Conservation (phyloP, 2,329 filamentous ascomycete genomes). For the Fusarium humuli region DNA sequence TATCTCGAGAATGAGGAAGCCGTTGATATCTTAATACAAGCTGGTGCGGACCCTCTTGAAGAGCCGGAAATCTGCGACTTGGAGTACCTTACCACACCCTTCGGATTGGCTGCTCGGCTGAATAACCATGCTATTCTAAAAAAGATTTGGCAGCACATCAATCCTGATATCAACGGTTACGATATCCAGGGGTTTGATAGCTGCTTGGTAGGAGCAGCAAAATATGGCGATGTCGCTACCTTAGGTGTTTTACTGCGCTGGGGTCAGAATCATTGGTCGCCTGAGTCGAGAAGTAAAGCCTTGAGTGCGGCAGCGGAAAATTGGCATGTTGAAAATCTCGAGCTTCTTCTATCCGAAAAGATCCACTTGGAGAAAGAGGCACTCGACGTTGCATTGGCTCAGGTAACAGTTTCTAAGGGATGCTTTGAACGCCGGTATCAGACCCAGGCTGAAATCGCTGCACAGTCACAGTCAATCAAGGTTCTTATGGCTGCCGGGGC, state of each 20-base stretch:
- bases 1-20: neutral
- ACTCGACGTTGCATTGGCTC: neutral
- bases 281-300: neutral
- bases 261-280: neutral
- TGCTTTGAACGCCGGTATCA: neutral
- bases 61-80: neutral
- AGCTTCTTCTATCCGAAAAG: neutral
- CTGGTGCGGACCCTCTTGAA: neutral
- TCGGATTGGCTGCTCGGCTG: neutral
- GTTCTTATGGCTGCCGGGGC: neutral
- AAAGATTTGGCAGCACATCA: neutral
- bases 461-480: neutral
- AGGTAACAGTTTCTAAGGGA: neutral
- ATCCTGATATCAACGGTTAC: neutral
- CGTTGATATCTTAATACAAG: neutral
- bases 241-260: neutral
- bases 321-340: neutral
- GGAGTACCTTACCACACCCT: fast-evolving
- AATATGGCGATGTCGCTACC: neutral
- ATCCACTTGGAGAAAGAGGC: neutral
- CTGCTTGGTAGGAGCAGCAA: neutral
- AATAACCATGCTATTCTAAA: neutral
- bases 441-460: neutral
- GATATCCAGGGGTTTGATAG: neutral
- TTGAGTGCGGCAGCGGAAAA: neutral